These are phyloP conservation scores for Colletotrichum melonis DNA, from an alignment of 2,329 filamentous ascomycete genomes.

Conservation along the genomic window DNA sequence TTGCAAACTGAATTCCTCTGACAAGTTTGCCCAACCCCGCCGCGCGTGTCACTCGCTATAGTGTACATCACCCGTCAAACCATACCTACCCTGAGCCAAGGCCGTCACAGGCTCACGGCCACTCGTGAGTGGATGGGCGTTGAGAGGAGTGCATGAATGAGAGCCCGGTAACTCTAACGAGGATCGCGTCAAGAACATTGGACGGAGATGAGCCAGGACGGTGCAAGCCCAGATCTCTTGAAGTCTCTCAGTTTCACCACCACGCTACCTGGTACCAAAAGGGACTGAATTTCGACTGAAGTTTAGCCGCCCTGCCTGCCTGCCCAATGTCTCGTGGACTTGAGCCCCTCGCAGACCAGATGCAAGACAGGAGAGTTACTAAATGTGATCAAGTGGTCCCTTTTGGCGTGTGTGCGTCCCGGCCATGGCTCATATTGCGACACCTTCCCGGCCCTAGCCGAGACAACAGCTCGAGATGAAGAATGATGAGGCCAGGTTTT, in stretches of 20 bases:
- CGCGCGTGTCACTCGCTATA: slow-evolving; percentile 3
- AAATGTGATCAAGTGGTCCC: neutral
- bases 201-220: slow-evolving; percentile 20
- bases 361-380: neutral
- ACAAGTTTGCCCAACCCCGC: neutral
- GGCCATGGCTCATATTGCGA: neutral
- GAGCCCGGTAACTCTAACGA: slow-evolving; percentile 25
- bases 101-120: neutral
- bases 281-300: neutral
- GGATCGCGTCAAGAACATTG: slow-evolving; percentile 25
- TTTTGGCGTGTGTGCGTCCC: neutral
- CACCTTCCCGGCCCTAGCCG: slow-evolving; percentile 12
- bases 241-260: slow-evolving; percentile 4
- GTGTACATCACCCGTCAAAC: slow-evolving; percentile 12
- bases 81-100: neutral
- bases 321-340: neutral
- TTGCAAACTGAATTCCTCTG: neutral
- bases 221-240: neutral
- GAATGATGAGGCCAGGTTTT: slow-evolving; percentile 13
- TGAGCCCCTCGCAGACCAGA: neutral
- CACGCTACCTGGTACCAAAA: neutral
- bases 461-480: slow-evolving; percentile 23
- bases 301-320: neutral
- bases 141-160: slow-evolving; percentile 25
- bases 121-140: neutral